phyloP scores from a whole-genome alignment of 2,329 filamentous ascomycete species.

The Cladorrhinum sp. region DNA sequence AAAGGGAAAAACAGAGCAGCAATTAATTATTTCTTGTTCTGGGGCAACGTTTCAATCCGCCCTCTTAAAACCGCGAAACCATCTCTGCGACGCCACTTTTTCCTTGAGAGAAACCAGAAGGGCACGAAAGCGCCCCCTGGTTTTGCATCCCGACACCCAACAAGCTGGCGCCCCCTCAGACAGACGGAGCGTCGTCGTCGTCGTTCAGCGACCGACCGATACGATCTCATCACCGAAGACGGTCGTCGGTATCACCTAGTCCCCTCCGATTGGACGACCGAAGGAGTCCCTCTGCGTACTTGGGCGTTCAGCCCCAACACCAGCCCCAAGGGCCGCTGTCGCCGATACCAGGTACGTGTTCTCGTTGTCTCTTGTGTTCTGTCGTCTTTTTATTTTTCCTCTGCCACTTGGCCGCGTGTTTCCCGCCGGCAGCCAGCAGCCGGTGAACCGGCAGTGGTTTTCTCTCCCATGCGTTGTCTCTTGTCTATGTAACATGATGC shows the following conservation, averaged over 20 bases:
- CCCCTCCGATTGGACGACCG: constrained; percentile 34
- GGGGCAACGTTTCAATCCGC: not conserved
- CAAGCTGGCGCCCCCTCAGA: constrained; percentile 51
- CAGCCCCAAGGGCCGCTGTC: constrained; percentile 41
- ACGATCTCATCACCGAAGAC: constrained; percentile 49
- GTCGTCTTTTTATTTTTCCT: not conserved
- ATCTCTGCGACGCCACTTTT: not conserved
- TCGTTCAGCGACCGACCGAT: constrained; percentile 50
- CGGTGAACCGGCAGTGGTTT: not conserved
- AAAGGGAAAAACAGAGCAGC: not conserved
- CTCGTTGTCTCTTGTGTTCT: constrained; percentile 17
- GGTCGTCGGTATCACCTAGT: constrained; percentile 42
- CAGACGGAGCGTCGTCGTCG: constrained; percentile 50
- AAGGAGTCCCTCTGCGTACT: constrained; percentile 31
- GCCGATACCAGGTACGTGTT: constrained; percentile 54
- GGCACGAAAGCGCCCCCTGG: constrained; percentile 28
- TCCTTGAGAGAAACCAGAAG: constrained; percentile 14
- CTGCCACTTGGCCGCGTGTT: constrained; percentile 5
- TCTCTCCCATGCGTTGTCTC: not conserved
- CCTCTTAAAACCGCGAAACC: not conserved
- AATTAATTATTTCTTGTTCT: not conserved
- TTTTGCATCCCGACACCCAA: constrained; percentile 24
- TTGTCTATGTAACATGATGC: not conserved
- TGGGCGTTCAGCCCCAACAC: constrained; percentile 39
- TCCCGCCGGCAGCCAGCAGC: constrained; percentile 18